Conservation (phyloP, 495 filamentous ascomycete species). For the Xylaria nigripes region DNA sequence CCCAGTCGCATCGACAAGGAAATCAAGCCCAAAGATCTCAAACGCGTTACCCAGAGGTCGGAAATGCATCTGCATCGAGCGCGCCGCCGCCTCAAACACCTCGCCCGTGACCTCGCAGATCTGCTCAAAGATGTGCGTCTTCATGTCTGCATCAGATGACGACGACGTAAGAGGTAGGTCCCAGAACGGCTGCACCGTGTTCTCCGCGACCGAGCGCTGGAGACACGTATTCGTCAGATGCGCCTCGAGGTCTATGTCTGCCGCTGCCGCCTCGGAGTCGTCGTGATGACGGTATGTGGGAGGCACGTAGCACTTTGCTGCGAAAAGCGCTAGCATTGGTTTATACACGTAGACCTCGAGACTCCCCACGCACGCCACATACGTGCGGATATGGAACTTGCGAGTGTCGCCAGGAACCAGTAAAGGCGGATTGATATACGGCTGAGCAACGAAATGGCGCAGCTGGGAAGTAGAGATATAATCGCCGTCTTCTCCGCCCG, state of each 20-base stretch:
- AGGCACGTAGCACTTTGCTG: constrained; percentile 54
- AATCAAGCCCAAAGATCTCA: constrained; percentile 89
- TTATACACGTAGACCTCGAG: constrained; percentile 80
- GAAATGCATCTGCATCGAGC: constrained; percentile 80
- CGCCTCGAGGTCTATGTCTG: constrained; percentile 46
- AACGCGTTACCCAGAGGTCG: constrained; percentile 81
- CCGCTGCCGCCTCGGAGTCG: constrained; percentile 5
- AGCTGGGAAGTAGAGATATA: constrained; percentile 80
- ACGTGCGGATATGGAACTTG: constrained; percentile 93
- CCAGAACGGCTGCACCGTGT: constrained; percentile 61
- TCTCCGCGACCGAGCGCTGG: constrained; percentile 45
- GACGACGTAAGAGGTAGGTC: constrained; percentile 48
- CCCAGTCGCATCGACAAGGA: constrained; percentile 62
- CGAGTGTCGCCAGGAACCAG: constrained; percentile 57
- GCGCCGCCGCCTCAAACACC: constrained; percentile 74
- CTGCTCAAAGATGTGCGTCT: constrained; percentile 57
- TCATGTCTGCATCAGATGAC: constrained; percentile 17
- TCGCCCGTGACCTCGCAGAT: constrained; percentile 66
- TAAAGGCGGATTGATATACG: constrained; percentile 89
- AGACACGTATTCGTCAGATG: constrained; percentile 95
- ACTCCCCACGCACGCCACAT: constrained; percentile 71
- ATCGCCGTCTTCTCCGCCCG: constrained; percentile 28
- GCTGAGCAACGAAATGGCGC: constrained; percentile 90
- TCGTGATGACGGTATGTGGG: constrained; percentile 34
- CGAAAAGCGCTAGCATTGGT: constrained; percentile 89